Evolutionary conservation across 495 filamentous ascomycete genomes (phyloP).

Genomic region (Penicillium coprophilum): DNA sequence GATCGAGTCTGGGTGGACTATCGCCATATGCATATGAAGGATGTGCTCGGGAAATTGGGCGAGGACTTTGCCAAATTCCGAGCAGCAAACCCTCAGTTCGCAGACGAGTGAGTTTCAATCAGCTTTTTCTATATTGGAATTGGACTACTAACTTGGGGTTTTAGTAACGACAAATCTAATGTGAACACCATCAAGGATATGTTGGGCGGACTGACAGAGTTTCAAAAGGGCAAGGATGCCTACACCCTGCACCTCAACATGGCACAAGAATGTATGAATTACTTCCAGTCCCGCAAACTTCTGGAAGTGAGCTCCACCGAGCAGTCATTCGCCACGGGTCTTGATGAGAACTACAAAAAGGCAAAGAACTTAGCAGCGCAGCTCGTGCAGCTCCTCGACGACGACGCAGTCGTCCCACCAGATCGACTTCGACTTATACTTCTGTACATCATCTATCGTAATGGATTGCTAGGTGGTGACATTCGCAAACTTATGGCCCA

Average conservation of each 20-base stretch:
- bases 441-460: slow-evolving; percentile 81
- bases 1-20: slow-evolving; percentile 94
- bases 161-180: slow-evolving; percentile 60
- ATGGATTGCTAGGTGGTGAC: slow-evolving; percentile 86
- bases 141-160: slow-evolving; percentile 7
- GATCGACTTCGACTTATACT: slow-evolving; percentile 84
- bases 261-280: slow-evolving; percentile 97
- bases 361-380: slow-evolving; percentile 85
- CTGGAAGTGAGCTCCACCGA: slow-evolving; percentile 84
- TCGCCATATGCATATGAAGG: slow-evolving; percentile 94
- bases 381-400: slow-evolving; percentile 82
- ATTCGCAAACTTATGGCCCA: slow-evolving; percentile 82
- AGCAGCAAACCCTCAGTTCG: slow-evolving; percentile 90
- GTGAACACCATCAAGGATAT: slow-evolving; percentile 95
- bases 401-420: slow-evolving; percentile 61
- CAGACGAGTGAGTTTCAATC: slow-evolving; percentile 54
- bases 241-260: slow-evolving; percentile 94
- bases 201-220: slow-evolving; percentile 91
- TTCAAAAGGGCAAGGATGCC: slow-evolving; percentile 89
- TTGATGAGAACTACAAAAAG: slow-evolving; percentile 89
- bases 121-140: background rate
- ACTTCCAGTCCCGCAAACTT: slow-evolving; percentile 80
- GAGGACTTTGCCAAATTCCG: slow-evolving; percentile 90
- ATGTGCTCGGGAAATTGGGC: slow-evolving; percentile 91
- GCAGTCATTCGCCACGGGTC: slow-evolving; percentile 81